Evolutionary conservation across 768 basidiomycete genomes (phyloP).

Genomic region (Leccinum incarnatum): DNA sequence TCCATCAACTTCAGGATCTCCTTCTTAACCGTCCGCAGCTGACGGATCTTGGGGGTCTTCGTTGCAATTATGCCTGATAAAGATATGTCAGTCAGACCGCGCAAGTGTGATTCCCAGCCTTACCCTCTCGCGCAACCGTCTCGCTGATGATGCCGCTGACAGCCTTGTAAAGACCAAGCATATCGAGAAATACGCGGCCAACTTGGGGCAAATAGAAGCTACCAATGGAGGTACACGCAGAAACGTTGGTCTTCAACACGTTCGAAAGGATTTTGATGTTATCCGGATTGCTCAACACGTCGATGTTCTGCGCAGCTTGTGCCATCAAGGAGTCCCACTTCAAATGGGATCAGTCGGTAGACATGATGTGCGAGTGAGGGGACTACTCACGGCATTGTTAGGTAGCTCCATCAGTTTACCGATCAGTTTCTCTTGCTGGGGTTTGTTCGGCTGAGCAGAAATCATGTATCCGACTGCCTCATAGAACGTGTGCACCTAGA

Average conservation of each 20-base stretch:
- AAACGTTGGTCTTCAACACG: conserved; percentile 97
- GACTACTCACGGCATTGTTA: conserved; percentile 82
- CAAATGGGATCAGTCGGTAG: conserved; percentile 1
- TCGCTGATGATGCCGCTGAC: conserved; percentile 96
- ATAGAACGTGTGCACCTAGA: conserved; percentile 90
- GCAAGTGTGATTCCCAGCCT: conserved; percentile 13
- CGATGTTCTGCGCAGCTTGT: conserved; percentile 89
- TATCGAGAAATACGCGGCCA: conserved; percentile 93
- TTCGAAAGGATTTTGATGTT: conserved; percentile 97
- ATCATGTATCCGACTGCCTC: conserved; percentile 99
- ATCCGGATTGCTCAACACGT: conserved; percentile 85
- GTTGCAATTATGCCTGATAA: conserved; percentile 80
- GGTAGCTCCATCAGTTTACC: conserved; percentile 95
- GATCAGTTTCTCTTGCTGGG: conserved; percentile 93
- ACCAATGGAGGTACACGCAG: conserved; percentile 95
- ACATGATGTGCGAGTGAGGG: neutral
- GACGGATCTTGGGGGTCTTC: conserved; percentile 94
- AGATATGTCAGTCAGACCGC: conserved; percentile 2
- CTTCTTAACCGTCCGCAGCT: conserved; percentile 95
- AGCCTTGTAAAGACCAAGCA: conserved; percentile 97
- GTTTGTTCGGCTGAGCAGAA: conserved; percentile 96
- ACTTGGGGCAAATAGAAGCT: conserved; percentile 98
- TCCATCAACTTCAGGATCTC: conserved; percentile 97
- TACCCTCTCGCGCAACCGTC: conserved; percentile 83
- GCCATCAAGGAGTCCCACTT: conserved; percentile 98